Evolutionary conservation across 176 grass and related monocot species (phyloP), one percentile per base, ranked within the genome.

Genomic region (Bothriochloa decipiens): DNA sequence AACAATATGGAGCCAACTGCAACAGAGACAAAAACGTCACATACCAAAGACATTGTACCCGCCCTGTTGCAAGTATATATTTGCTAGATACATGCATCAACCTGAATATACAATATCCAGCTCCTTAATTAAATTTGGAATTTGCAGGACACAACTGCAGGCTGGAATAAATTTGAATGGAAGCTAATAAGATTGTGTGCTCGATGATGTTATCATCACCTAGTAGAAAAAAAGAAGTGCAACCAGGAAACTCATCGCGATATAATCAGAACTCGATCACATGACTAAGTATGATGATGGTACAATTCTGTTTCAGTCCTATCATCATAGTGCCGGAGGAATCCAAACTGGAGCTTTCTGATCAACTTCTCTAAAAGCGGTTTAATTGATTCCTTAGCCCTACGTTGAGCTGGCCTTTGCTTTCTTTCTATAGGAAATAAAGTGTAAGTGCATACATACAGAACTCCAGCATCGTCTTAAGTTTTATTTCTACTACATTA

Each of bases 281-380:
- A 14, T 65, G 17, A 25, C 11, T 29, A 78, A 1, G 18, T 60
- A 25, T 45, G 37, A 2, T 8, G 0, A 42, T 60, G 57, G 57
- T 16, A 63, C 4, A 35, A 47, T 32, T 66, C 50, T 11, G 4
- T 63, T 72, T 73, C 67, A 29, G 78, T 73, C 33, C 0, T 49
- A 8, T 26, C 57, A 82, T 87, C 72, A 60, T 61, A 61, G 46
- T 68, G 36, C 60, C 74, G 70, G 76, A 80, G 4, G 76, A 80
- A 88, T 80, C 81, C 72, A 84, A 58, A 74, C 37, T 15, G 20
- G 68, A 79, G 81, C 67, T 88, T 74, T 80, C 60, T 37, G 81
- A 33, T 42, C 1, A 6, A 68, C 84, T 68, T 28, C 68, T 80
- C 18, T 49, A 50, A 70, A 78, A 67, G 8, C 22, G 45, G 16